Evolutionary conservation across 139 green algal species (phyloP), one percentile per base, ranked within the genome.

Genomic region (Micractinium conductrix): DNA sequence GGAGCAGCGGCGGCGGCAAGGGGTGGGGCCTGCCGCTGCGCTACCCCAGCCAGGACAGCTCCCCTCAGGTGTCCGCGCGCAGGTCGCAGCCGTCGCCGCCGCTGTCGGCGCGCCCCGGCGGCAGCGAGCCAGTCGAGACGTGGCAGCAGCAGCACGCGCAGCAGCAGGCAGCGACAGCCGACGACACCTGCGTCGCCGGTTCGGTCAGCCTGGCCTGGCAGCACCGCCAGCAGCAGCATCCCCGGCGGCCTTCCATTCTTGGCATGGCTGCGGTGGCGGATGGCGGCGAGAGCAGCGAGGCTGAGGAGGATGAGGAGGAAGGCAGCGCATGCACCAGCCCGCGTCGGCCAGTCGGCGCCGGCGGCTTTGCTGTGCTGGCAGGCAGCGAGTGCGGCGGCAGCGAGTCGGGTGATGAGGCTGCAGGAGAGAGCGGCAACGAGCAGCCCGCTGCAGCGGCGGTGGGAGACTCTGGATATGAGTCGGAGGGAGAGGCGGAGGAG

Each of bases 11-110:
- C 68, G 45, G 68, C 68, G 37, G 17, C 37, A 74, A 74, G 68
- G 68, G 33, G 1, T 74, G 37, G 16, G 68, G 68, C 68, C 68
- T 42, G 68, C 68, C 68, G 37, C 68, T 74, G 68, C 68, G 68
- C 68, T 74, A 74, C 37, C 68, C 68, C 68, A 74, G 68, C 68
- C 38, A 28, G 33, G 68, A 74, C 68, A 43, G 38, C 68, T 74
- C 68, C 19, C 68, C 68, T 0, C 68, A 67, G 58, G 58, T 43
- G n/a, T 72, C n/a, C 33, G 33, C 5, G 9, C n/a, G 33, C 9
- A 33, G 28, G 33, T 19, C 6, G 33, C 1, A 72, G 8, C 65
- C 16, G 33, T 72, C 33, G 1, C 65, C 35, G 7, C 10, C 35
- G 65, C 35, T 44, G 8, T 71, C 30, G 22, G n/a, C 65, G 7